Evolutionary conservation across 768 basidiomycete species (phyloP).

Genomic region (Mycena alexandri): DNA sequence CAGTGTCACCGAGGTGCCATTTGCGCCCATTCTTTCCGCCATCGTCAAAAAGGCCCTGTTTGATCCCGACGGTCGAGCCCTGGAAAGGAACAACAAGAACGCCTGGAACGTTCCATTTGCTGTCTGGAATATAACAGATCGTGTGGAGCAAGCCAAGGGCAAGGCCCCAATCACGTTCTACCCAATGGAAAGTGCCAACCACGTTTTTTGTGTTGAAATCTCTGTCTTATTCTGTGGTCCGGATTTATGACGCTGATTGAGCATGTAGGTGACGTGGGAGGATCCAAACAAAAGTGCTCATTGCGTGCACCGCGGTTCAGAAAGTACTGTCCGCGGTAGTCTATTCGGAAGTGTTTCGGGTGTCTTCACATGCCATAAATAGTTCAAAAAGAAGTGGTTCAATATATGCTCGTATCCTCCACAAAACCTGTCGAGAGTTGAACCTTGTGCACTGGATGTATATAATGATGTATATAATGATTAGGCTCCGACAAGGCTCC

Average conservation of each 20-base stretch:
- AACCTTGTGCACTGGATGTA: too few species aligned
- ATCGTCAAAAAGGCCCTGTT: conserved; percentile 2
- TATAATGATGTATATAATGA: too few species aligned
- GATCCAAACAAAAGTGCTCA: neutral
- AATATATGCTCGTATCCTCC: too few species aligned
- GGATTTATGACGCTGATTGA: neutral
- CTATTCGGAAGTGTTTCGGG: too few species aligned
- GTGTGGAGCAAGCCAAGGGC: neutral
- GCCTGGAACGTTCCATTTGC: neutral
- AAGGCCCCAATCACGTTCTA: conserved; percentile 6
- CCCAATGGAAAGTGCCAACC: conserved; percentile 2
- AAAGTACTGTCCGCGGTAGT: too few species aligned
- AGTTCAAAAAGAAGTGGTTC: too few species aligned
- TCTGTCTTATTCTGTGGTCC: neutral
- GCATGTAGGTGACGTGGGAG: conserved; percentile 2
- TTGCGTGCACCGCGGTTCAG: too few species aligned
- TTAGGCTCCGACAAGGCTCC: too few species aligned
- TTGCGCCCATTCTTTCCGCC: neutral
- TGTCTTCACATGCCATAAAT: too few species aligned
- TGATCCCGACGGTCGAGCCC: neutral
- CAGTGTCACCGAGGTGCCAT: too few species aligned
- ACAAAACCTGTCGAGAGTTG: too few species aligned
- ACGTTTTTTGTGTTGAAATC: conserved; percentile 9
- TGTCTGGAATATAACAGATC: neutral
- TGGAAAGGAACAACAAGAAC: neutral